Base-by-base conservation (phyloP, 345 rosid species). In the Gossypium rotundifolium region DNA sequence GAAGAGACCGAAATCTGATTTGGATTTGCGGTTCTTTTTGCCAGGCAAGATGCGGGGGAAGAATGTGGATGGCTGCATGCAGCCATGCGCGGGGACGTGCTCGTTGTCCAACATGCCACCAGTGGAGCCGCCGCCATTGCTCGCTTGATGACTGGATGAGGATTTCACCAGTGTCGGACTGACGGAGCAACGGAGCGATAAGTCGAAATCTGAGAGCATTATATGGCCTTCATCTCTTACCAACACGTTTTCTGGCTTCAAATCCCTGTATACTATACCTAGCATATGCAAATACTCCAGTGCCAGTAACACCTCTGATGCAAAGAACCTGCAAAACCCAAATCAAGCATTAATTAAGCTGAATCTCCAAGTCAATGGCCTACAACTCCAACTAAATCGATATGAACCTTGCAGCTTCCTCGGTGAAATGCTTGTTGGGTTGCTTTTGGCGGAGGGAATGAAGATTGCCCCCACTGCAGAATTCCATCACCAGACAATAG, bases 241-340 rank as follows among this genome's bases (percentile, higher is more conserved):
- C 7, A 92, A 86, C 18, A 94, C 92, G 66, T 94, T 94, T 78
- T 94, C 97, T 58, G 96, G 98, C 81, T 94, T 94, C 76, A 90
- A 79, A 65, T 94, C 98, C 64, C 96, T 87, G 75, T 94, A 94
- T 2, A 94, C 98, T 11, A 94, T 88, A 25, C 98, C 98, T 52
- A 92, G 87, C 98, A 94, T 94, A 86, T 92, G 98, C 45, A 94
- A 81, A 62, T 94, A 94, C 81, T 92, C 97, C 18, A 94, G 89
- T 10, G 98, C 98, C 73, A 94, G 77, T 53, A 94, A 71, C 80
- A 94, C 93, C 82, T 94, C 98, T 23, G 94, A 90, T 60, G 98
- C 96, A 82, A 79, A 94, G 76, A 94, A 89, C 84, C 98, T 91
- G 87, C 62, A 38, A n/a, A 77, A 1, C 17, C 53, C n/a, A 62